Base-by-base conservation (phyloP, 2,329 filamentous ascomycete genomes). In the Diaporthe amygdali region DNA sequence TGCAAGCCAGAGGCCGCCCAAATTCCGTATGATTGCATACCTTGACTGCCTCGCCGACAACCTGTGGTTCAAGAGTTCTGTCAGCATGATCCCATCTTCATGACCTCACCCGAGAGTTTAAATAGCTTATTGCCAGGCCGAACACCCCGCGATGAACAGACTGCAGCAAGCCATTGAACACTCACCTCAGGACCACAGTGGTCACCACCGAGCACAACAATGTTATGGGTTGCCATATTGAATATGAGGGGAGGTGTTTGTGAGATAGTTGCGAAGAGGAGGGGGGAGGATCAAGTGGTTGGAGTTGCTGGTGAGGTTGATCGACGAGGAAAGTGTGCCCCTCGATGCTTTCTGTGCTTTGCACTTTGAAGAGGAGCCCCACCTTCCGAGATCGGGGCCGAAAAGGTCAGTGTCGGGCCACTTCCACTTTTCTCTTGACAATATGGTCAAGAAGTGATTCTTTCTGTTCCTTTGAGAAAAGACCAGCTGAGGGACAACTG, bases 11-110 rank as follows among this genome's bases (percentile, higher is more conserved):
- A 34, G 25, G 14, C 44, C 32, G 25, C n/a, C 64, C 22, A 27
- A 20, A n/a, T 32, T 46, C 25, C 54, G 46, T 46, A 15, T 56
- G 61, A n/a, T n/a, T n/a, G 74, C 79, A 76, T 85, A 95, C 94
- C 89, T 97, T 97, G 79, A 97, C 84, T 73, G 90, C 94, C 85
- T 97, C 95, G 74, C 90, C 90, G 71, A 94, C 91, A 74, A 97
- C 94, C 93, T 94, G 75, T 69, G 34, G 46, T 64, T 30, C 64
- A 15, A 32, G n/a, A 14, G 9, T 25, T 7, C 17, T n/a, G 55
- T 61, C 5, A 61, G 55, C 37, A 22, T 44, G 15, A 30, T 10
- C 25, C 7, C n/a, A 41, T 41, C 20, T 5, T 44, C 15, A 41
- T 30, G 37, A 44, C 14, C n/a, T 59, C 37, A 41, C n/a, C 37